Conservation (phyloP, 2,329 filamentous ascomycete species). For the Endoconidiophora laricicola region DNA sequence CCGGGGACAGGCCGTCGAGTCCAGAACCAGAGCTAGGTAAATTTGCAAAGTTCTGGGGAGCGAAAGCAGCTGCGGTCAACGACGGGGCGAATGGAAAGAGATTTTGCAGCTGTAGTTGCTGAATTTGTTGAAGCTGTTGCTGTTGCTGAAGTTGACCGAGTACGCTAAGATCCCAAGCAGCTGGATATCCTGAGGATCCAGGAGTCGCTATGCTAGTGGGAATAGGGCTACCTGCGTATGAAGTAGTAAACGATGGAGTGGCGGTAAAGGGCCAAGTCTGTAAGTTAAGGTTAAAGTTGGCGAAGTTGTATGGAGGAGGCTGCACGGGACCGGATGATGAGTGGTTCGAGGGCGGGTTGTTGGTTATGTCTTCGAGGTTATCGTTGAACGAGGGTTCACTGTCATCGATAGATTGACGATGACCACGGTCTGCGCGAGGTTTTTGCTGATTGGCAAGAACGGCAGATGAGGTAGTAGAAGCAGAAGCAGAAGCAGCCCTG, state of each 20-base stretch:
- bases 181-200: conserved; percentile 2
- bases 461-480: too few relatives aligned
- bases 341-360: too few relatives aligned
- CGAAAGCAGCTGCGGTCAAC: conserved; percentile 1
- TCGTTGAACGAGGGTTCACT: too few relatives aligned
- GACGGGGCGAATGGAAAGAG: conserved; percentile 9
- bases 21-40: conserved; percentile 1
- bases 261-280: conserved; percentile 6
- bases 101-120: conserved; percentile 7
- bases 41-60: neutral
- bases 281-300: conserved; percentile 7
- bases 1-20: conserved; percentile 8
- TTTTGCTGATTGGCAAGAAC: too few relatives aligned
- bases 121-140: conserved; percentile 8
- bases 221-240: neutral
- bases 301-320: conserved; percentile 4
- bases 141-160: conserved; percentile 8
- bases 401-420: too few relatives aligned
- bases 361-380: too few relatives aligned
- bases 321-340: neutral
- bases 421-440: too few relatives aligned
- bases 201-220: conserved; percentile 2
- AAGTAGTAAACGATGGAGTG: conserved; percentile 2
- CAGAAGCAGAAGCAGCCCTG: too few relatives aligned
- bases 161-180: conserved; percentile 7